Conservation (phyloP, 441 rosid species). For the Adansonia grandidieri region DNA sequence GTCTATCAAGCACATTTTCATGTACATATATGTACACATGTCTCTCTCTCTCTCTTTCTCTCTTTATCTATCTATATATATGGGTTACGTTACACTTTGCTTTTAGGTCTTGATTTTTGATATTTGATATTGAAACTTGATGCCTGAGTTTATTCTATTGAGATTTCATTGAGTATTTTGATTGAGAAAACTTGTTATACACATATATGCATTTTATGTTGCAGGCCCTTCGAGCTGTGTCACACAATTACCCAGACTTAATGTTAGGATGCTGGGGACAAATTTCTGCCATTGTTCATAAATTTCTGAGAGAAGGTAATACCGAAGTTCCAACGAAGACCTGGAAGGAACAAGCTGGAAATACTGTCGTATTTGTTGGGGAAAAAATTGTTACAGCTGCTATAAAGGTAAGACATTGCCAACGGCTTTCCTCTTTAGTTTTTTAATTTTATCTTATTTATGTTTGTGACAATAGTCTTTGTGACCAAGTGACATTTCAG, state of each 20-base stretch:
- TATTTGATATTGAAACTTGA: conserved; percentile 8
- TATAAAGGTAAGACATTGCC: conserved; percentile 56
- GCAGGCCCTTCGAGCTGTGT: conserved; percentile 85
- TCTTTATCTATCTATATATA: neutral
- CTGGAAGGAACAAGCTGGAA: conserved; percentile 60
- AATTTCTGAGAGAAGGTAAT: conserved; percentile 45
- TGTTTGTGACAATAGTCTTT: neutral
- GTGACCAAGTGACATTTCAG: neutral
- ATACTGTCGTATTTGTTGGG: conserved; percentile 51
- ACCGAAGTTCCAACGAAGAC: conserved; percentile 52
- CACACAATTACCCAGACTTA: conserved; percentile 77
- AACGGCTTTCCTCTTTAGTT: neutral
- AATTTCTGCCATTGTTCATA: conserved; percentile 55
- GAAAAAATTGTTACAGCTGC: conserved; percentile 79
- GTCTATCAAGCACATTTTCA: neutral
- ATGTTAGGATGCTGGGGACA: conserved; percentile 67
- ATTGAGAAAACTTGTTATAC: neutral
- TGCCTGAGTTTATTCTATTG: neutral
- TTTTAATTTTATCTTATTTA: neutral
- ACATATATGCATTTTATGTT: conserved; percentile 12
- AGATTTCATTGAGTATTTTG: neutral
- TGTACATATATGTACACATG: neutral
- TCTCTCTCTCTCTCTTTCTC: neutral
- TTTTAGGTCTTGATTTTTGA: neutral
- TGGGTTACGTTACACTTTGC: neutral